These are phyloP conservation scores for Domatiomyces globalis DNA, from an alignment of 2,329 filamentous ascomycete genomes.

Conservation along the genomic window DNA sequence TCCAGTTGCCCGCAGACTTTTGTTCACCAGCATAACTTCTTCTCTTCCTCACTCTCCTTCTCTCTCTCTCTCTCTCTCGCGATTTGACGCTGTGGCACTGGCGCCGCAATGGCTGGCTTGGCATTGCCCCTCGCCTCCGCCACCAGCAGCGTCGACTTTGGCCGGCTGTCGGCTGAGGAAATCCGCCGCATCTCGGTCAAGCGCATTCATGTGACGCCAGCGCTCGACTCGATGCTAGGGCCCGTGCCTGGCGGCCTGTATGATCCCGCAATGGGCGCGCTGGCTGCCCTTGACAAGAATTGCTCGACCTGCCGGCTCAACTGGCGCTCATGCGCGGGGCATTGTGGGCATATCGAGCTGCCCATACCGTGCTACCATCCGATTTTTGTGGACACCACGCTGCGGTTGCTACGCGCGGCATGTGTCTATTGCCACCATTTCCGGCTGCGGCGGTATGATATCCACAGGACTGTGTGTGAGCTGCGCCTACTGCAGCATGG, in stretches of 20 bases:
- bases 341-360: constrained; percentile 88
- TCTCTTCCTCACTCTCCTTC: neutral
- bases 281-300: constrained; percentile 36
- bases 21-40: neutral
- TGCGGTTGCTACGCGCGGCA: constrained; percentile 70
- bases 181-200: constrained; percentile 84
- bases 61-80: neutral
- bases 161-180: constrained; percentile 66
- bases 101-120: constrained; percentile 1
- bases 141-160: constrained; percentile 80
- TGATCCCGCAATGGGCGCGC: constrained; percentile 80
- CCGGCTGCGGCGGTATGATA: constrained; percentile 58
- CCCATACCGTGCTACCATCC: constrained; percentile 90
- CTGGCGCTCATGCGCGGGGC: constrained; percentile 71
- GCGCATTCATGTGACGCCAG: constrained; percentile 80
- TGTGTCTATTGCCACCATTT: constrained; percentile 86
- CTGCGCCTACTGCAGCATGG: constrained; percentile 75
- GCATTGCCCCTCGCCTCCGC: constrained; percentile 60
- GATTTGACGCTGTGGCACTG: neutral
- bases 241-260: constrained; percentile 84
- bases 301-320: constrained; percentile 87
- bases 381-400: constrained; percentile 86
- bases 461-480: constrained; percentile 72
- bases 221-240: constrained; percentile 85
- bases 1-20: neutral